Evolutionary conservation across 371 early-diverging fungal species (phyloP).

Genomic region (Catenaria anguillulae): DNA sequence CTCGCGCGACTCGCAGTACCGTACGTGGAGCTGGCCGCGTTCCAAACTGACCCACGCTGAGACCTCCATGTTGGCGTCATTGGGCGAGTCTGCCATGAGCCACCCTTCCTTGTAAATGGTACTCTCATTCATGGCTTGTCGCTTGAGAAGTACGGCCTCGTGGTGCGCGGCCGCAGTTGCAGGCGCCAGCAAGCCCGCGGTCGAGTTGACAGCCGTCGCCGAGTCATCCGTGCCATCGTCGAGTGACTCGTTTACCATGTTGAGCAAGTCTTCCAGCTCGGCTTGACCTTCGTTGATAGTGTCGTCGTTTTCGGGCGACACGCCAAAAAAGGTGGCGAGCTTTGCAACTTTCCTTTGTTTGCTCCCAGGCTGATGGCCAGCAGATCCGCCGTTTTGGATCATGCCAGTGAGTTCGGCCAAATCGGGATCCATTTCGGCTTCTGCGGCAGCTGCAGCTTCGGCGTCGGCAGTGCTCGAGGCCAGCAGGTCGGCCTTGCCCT

Average conservation of each 20-base stretch:
- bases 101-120: conserved; percentile 22
- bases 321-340: conserved; percentile 3
- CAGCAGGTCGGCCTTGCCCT: not conserved
- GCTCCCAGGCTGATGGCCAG: not conserved
- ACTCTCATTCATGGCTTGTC: not conserved
- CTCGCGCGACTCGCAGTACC: conserved; percentile 14
- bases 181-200: not conserved
- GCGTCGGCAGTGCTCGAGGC: no score
- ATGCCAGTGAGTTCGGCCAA: not conserved
- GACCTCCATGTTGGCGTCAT: not conserved
- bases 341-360: not conserved
- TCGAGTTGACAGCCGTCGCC: no score
- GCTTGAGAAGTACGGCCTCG: not conserved
- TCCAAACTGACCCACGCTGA: conserved; percentile 16
- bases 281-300: not conserved
- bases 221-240: not conserved
- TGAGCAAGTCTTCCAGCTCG: conserved; percentile 3
- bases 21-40: conserved; percentile 12
- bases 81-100: conserved; percentile 10
- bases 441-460: not conserved
- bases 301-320: not conserved
- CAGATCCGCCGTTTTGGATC: no score
- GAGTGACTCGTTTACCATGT: not conserved
- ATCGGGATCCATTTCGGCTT: not conserved
- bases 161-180: not conserved